Conservation (phyloP, 2,329 filamentous ascomycete species). For the Aspergillus chevalieri region DNA sequence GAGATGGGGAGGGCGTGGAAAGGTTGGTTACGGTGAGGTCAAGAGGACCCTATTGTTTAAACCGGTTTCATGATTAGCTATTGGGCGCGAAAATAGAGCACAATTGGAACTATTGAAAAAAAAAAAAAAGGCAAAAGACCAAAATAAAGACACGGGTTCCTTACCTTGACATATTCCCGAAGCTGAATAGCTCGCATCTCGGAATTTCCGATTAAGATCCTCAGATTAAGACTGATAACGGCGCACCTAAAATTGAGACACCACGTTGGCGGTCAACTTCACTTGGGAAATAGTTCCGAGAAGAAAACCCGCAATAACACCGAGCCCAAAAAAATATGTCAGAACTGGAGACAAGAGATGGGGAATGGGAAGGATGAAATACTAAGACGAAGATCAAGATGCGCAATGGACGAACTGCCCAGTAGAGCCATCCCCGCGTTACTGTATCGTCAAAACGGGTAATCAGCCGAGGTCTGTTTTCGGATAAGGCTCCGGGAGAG, state of each 20-base stretch:
- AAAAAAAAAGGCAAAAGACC: neutral
- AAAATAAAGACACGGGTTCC: slow-evolving; percentile 1
- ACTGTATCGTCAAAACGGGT: neutral
- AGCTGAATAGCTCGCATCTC: slow-evolving; percentile 72
- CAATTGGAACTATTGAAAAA: no score
- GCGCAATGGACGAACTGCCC: neutral
- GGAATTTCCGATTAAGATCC: neutral
- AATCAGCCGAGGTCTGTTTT: slow-evolving; percentile 12
- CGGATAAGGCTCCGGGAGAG: slow-evolving; percentile 6
- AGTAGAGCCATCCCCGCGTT: slow-evolving; percentile 4
- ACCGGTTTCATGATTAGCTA: no score
- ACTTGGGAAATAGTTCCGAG: neutral
- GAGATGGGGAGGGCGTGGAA: slow-evolving; percentile 64
- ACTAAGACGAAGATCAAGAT: neutral
- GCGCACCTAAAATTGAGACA: neutral
- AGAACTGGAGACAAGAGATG: neutral
- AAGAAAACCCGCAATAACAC: neutral
- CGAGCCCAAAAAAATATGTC: neutral
- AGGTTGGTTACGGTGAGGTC: slow-evolving; percentile 71
- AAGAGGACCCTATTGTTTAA: slow-evolving; percentile 57
- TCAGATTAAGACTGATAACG: neutral
- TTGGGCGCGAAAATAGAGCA: no score
- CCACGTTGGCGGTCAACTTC: neutral
- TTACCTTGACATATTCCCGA: slow-evolving; percentile 67
- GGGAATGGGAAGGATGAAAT: neutral